These are phyloP conservation scores for Trichosporon ovoides DNA, from an alignment of 1,284 basidiomycete genomes.

Conservation along the genomic window DNA sequence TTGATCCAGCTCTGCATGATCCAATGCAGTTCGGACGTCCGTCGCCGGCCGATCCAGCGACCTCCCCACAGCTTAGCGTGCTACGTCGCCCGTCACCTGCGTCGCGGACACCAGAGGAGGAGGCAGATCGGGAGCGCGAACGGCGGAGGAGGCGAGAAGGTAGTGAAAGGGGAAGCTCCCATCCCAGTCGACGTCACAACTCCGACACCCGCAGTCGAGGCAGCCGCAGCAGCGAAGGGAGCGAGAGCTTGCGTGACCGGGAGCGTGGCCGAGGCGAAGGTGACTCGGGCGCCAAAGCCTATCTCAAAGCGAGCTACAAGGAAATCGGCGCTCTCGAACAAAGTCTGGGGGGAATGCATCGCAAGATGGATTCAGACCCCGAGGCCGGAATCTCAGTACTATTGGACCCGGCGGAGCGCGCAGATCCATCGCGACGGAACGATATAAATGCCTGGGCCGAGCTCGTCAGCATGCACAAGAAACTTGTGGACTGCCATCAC, in stretches of 20 bases:
- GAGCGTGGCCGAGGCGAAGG: constrained; percentile 43
- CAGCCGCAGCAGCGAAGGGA: constrained; percentile 48
- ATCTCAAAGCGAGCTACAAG: constrained; percentile 46
- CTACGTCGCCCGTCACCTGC: constrained; percentile 20
- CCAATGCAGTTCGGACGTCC: constrained; percentile 33
- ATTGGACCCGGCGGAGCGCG: constrained; percentile 20
- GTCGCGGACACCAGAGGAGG: constrained; percentile 35
- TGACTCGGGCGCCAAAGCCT: constrained; percentile 48
- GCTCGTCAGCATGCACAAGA: constrained; percentile 46
- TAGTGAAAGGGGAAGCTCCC: constrained; percentile 39
- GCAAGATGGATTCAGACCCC: constrained; percentile 44
- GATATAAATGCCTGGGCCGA: constrained; percentile 44
- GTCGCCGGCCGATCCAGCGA: constrained; percentile 2
- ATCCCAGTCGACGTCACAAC: constrained; percentile 21
- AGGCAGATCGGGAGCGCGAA: constrained; percentile 46
- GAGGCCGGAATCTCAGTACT: constrained; percentile 35
- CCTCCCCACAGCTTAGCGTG: constrained; percentile 1
- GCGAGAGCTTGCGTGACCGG: constrained; percentile 49
- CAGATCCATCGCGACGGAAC: constrained; percentile 20
- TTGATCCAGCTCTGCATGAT: constrained; percentile 54
- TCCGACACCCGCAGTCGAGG: constrained; percentile 40
- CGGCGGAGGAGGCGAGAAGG: constrained; percentile 44
- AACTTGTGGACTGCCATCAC: constrained; percentile 79
- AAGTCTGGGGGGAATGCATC: constrained; percentile 47
- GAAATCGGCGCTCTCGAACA: constrained; percentile 45